phyloP scores from a whole-genome alignment of 1,284 basidiomycete genomes.

The Ceratobasidium sp. region DNA sequence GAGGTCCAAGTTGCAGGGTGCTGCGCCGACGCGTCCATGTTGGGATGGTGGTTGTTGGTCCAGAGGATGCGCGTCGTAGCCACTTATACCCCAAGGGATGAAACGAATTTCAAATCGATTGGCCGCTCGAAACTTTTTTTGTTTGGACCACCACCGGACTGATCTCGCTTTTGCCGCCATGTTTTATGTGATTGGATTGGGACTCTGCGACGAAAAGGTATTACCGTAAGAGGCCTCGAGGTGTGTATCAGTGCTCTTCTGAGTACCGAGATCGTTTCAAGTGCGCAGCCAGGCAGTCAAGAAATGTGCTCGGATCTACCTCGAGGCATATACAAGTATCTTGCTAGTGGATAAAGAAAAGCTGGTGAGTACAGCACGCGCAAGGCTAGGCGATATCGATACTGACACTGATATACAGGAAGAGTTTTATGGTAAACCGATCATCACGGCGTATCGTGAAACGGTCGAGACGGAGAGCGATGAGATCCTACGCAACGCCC shows the following conservation, averaged over 20 bases:
- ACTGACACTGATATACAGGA: conserved; percentile 62
- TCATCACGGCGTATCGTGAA: conserved; percentile 96
- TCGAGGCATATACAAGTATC: conserved; percentile 95
- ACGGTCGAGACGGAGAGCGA: conserved; percentile 96
- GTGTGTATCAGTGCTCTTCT: conserved; percentile 52
- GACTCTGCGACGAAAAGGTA: conserved; percentile 92
- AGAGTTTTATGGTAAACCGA: conserved; percentile 84
- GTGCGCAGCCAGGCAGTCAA: conserved; percentile 70
- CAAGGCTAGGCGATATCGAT: background rate
- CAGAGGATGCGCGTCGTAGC: background rate
- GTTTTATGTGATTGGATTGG: conserved; percentile 93
- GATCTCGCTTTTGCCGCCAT: conserved; percentile 55
- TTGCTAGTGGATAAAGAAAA: conserved; percentile 86
- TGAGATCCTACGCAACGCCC: conserved; percentile 82
- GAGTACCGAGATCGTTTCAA: background rate
- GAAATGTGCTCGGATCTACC: conserved; percentile 79
- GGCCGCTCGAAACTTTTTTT: background rate
- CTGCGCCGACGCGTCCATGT: background rate
- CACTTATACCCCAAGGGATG: background rate
- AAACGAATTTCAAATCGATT: background rate
- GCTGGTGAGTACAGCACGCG: conserved; percentile 63
- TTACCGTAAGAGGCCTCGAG: conserved; percentile 91
- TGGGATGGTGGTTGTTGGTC: background rate
- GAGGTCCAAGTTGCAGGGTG: background rate
- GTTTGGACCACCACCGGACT: background rate